A percentile compares a stretch with the other conserved stretches of the same genome.
Evolutionary conservation across 2,329 filamentous ascomycete species (phyloP).

Genomic region (Magnaporthales sp.): DNA sequence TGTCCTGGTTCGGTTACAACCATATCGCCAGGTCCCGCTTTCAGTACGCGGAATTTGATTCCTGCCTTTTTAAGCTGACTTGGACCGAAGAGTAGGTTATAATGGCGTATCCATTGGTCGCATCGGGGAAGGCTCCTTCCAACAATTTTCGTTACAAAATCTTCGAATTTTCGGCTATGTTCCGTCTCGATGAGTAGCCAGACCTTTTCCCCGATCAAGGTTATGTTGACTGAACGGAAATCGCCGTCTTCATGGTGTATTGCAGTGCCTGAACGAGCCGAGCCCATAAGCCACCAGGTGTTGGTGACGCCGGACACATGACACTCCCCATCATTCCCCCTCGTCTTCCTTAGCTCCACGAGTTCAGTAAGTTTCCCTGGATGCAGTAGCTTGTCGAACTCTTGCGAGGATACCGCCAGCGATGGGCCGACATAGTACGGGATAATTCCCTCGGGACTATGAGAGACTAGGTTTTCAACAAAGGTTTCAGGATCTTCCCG

Average conservation of each 20-base stretch:
- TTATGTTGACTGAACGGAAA: background rate
- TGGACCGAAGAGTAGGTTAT: background rate
- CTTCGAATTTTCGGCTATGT: background rate
- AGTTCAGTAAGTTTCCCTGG: background rate
- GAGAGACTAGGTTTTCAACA: background rate
- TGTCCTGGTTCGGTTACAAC: background rate
- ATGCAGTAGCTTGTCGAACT: background rate
- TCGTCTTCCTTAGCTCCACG: background rate
- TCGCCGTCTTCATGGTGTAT: background rate
- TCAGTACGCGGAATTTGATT: background rate
- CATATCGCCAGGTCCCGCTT: background rate
- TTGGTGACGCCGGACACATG: background rate
- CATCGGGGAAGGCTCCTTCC: background rate
- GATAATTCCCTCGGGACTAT: background rate
- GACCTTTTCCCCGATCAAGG: background rate
- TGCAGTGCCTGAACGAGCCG: background rate
- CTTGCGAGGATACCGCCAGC: background rate
- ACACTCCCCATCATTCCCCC: background rate
- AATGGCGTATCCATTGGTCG: conserved; percentile 1
- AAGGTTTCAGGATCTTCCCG: background rate
- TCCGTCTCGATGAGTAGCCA: background rate
- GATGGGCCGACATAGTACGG: background rate
- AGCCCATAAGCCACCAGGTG: background rate
- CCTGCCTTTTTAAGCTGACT: background rate
- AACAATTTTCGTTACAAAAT: background rate